A percentile compares a stretch with the other conserved stretches of the same genome.
These are phyloP conservation scores for Aspergillus quadrilineatus DNA, from an alignment of 2,329 filamentous ascomycete genomes.

Conservation along the genomic window DNA sequence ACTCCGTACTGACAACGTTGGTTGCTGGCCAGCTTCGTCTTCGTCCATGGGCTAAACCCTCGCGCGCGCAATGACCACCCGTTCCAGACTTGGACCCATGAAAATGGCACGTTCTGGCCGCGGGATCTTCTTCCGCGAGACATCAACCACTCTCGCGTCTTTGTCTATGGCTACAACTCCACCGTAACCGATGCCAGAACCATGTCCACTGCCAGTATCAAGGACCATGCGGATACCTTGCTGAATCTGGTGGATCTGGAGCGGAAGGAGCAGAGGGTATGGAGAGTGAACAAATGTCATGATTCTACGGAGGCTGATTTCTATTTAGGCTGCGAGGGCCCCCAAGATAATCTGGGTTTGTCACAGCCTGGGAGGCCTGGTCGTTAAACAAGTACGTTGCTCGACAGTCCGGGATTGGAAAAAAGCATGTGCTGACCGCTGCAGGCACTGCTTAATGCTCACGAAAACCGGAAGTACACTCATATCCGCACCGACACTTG, in stretches of 20 bases:
- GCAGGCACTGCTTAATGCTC: slow-evolving; percentile 35
- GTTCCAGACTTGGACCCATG: slow-evolving; percentile 35
- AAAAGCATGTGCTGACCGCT: neutral
- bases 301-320: neutral
- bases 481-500: slow-evolving; percentile 33
- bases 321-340: slow-evolving; percentile 20
- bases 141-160: slow-evolving; percentile 31
- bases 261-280: slow-evolving; percentile 27
- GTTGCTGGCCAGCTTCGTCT: slow-evolving; percentile 25
- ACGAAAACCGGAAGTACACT: slow-evolving; percentile 36
- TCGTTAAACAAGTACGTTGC: slow-evolving; percentile 31
- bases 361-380: slow-evolving; percentile 33
- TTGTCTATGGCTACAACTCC: slow-evolving; percentile 36
- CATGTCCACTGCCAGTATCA: slow-evolving; percentile 36
- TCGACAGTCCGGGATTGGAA: neutral
- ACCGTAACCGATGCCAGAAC: slow-evolving; percentile 31
- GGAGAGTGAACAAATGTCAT: neutral
- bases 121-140: slow-evolving; percentile 27
- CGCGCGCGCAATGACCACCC: slow-evolving; percentile 32
- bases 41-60: slow-evolving; percentile 35
- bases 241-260: slow-evolving; percentile 35
- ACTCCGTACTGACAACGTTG: neutral
- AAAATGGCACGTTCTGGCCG: slow-evolving; percentile 29
- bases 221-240: slow-evolving; percentile 36
- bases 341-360: slow-evolving; percentile 34